Percentiles rank a stretch among this genome's conserved stretches.
Evolutionary conservation across 1,284 basidiomycete species (phyloP).

Genomic region (Cutaneotrichosporon dermatis): DNA sequence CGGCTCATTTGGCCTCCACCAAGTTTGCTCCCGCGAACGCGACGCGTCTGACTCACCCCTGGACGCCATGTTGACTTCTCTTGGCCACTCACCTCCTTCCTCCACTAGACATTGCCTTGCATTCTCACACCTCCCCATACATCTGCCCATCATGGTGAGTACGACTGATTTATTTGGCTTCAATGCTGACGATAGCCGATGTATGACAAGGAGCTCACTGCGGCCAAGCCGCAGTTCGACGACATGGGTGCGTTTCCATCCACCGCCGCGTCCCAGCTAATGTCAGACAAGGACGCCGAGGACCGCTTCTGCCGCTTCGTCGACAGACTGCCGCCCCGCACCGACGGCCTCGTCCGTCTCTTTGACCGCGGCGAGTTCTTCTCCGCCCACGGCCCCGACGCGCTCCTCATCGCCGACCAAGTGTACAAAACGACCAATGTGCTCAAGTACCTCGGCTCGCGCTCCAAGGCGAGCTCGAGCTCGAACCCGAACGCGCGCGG

Average conservation of each 20-base stretch:
- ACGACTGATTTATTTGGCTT: background rate
- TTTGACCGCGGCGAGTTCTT: conserved; percentile 83
- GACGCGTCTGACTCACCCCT: conserved; percentile 11
- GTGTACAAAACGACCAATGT: conserved; percentile 83
- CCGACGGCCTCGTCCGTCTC: conserved; percentile 64
- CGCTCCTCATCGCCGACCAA: conserved; percentile 70
- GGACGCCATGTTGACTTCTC: conserved; percentile 6
- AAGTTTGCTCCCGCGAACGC: conserved; percentile 17
- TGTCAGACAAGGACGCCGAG: conserved; percentile 58
- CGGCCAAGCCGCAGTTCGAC: conserved; percentile 42
- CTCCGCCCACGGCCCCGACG: conserved; percentile 83
- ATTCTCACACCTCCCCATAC: background rate
- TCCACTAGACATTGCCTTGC: background rate
- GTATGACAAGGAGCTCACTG: conserved; percentile 45
- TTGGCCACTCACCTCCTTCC: background rate
- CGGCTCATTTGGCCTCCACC: background rate
- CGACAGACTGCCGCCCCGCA: conserved; percentile 56
- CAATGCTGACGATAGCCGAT: conserved; percentile 31
- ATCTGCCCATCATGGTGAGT: conserved; percentile 14
- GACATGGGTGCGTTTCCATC: conserved; percentile 32
- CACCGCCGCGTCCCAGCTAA: background rate
- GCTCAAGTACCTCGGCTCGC: conserved; percentile 65
- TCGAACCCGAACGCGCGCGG: conserved; percentile 33
- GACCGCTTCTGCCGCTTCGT: conserved; percentile 75
- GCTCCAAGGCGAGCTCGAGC: background rate